A percentile compares a stretch with the other conserved stretches of the same genome.
These are phyloP conservation scores for Polygonum maritimum DNA, from an alignment of 148 eudicot species.

Conservation along the genomic window DNA sequence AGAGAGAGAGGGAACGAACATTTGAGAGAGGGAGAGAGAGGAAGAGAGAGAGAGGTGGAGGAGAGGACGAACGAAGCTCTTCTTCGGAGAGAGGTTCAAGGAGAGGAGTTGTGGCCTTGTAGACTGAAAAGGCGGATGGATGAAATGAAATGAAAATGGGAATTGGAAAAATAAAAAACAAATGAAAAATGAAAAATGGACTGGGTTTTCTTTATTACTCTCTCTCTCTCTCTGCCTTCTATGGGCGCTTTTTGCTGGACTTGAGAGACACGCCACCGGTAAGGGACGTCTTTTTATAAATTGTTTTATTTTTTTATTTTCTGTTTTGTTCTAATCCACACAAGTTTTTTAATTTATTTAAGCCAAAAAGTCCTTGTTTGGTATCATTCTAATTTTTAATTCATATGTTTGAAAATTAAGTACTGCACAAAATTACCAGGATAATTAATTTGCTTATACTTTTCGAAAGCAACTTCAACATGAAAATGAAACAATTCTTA, in stretches of 20 bases:
- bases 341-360: neutral
- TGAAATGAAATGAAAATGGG: neutral
- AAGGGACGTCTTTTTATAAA: slow-evolving; percentile 9
- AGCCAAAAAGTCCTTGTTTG: neutral
- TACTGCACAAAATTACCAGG: too few relatives aligned
- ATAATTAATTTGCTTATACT: too few relatives aligned
- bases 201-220: neutral
- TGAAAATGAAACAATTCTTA: too few relatives aligned
- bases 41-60: too few relatives aligned
- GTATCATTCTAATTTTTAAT: neutral
- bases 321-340: neutral
- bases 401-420: neutral
- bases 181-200: neutral
- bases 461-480: too few relatives aligned
- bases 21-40: neutral
- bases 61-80: neutral
- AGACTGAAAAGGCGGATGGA: slow-evolving; percentile 4
- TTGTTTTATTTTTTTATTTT: neutral
- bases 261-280: slow-evolving; percentile 34
- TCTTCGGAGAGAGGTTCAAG: neutral
- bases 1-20: neutral
- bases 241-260: slow-evolving; percentile 23
- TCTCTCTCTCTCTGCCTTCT: slow-evolving; percentile 2
- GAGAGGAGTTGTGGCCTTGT: neutral
- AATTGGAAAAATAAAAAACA: too few relatives aligned